Base-by-base conservation (phyloP, 1,139 yeast species). In the Candida sanyaensis region DNA sequence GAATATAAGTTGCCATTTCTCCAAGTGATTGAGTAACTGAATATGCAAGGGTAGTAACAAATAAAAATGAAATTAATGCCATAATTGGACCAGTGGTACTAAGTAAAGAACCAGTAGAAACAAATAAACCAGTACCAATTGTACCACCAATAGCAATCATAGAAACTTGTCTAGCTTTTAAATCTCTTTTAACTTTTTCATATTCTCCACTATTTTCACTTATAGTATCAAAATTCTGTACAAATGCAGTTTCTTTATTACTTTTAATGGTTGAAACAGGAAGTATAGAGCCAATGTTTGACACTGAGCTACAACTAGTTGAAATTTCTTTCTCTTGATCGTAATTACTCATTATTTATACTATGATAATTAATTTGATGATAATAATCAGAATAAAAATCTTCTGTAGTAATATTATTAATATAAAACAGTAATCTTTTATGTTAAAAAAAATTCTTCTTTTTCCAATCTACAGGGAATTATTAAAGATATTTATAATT, bases 1-100 rank as follows among this genome's bases (percentile, higher is more conserved):
- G 90, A 42, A 84, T 82, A 57, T 79, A 81, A 12, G 89, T 83
- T 43, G 88, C 88, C 89, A 85, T 84, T 63, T 85, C 91, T 53
- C 90, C 90, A 50, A 87, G 69, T 2, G 87, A 77, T 60, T 85
- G 90, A 49, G 88, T 84, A 47, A 86, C 86, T 13, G 78, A 71
- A 57, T 75, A 84, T 4, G 84, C 86, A 54, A 87, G 69, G 6
- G 86, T 66, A 29, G 89, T 88, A 72, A 86, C 81, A 61, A 86
- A 83, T 36, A 80, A 54, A 59, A 82, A 86, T 0, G 89, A 80
- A 45, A 87, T 82, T 29, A 87, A 68, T 3, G 87, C 70, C 42
- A 85, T 81, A 0, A 83, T 91, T 1, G 93, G 92, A 17, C 95
- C 95, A n/a, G 89, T 84, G 36, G 69, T 62, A 1, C 68, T 59